Evolutionary conservation across 202 grass and related monocot genomes (phyloP).

Genomic region (Dendrocalamus latiflorus): DNA sequence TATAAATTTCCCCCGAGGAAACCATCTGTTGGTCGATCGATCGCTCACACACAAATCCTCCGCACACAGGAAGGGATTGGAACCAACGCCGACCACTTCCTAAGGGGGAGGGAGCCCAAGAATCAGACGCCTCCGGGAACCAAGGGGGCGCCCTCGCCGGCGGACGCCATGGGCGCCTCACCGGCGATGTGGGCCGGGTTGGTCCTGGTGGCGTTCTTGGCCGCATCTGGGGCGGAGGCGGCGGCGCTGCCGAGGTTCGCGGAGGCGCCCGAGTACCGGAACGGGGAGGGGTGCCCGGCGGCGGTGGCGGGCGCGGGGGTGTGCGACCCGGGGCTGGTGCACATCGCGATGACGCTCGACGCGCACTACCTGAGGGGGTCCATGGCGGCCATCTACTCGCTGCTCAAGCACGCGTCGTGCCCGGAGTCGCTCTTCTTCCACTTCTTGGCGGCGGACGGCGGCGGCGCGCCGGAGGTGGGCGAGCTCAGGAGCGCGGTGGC

Average conservation of each 20-base stretch:
- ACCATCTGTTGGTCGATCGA: background rate
- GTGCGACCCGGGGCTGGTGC: conserved; percentile 66
- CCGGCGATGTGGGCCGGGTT: conserved; percentile 30
- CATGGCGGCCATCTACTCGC: conserved; percentile 83
- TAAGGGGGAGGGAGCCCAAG: background rate
- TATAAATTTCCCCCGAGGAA: conserved; percentile 38
- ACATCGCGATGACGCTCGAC: conserved; percentile 94
- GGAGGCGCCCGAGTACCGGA: conserved; percentile 77
- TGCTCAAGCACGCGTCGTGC: conserved; percentile 86
- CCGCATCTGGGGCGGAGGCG: background rate
- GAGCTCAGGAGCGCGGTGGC: conserved; percentile 35
- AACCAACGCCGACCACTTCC: conserved; percentile 19
- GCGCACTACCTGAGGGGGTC: conserved; percentile 83
- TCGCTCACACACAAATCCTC: background rate
- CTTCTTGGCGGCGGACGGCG: conserved; percentile 43
- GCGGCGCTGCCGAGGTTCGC: conserved; percentile 35
- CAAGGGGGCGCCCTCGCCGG: conserved; percentile 7
- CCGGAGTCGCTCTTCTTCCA: conserved; percentile 93
- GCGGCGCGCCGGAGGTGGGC: conserved; percentile 6
- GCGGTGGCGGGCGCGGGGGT: conserved; percentile 24
- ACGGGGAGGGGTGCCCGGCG: conserved; percentile 56
- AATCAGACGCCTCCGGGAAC: conserved; percentile 4
- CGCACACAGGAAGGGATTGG: background rate
- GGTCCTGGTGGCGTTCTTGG: background rate
- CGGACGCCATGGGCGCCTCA: background rate